Evolutionary conservation across 352 stramenopile genomes (phyloP), one percentile per base, ranked within the genome.

Genomic region (Phytophthora sansomeana): DNA sequence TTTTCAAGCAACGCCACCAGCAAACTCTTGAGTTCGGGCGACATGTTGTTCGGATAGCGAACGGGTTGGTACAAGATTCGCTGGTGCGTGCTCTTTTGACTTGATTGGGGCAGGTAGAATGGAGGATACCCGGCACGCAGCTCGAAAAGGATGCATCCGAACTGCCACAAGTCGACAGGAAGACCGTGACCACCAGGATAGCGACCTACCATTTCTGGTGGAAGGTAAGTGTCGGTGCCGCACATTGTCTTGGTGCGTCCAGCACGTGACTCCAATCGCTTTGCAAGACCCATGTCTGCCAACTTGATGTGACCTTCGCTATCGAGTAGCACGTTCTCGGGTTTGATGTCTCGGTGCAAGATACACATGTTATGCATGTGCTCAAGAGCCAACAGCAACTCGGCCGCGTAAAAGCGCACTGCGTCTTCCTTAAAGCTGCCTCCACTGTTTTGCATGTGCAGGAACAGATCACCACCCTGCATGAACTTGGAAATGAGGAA

Each of bases 401-500:
- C 89, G 0, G 90, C 81, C 8, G 83, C 89, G 70, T 97, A 97
- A 57, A 97, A 97, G 7, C 75, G 70, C 4, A 96, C 88, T 10
- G 83, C 78, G 33, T 87, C 75, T 50, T 97, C 85, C 16, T 72
- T 72, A 39, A 96, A 93, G 52, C 77, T 90, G 2, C 89, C 89
- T 53, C 87, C 87, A 47, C 89, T 82, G 68, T 93, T 92, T 64
- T 95, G 87, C 85, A 96, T 91, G 67, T 96, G 87, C 42, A 94
- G 55, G 56, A 96, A 96, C 28, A 99, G 78, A 72, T 99, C 97
- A 7, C 98, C 98, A 8, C 98, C 98, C 6, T 96, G 87, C 88
- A 98, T 99, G 72, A 99, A 99, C 75, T 99, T 98, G 24, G 99
- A 96, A 21, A 99, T 93, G 24, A 99, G 77, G 69, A 98, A 99